These are phyloP conservation scores for Bipolaris zeicola DNA, from an alignment of 2,329 filamentous ascomycete genomes.

Conservation along the genomic window DNA sequence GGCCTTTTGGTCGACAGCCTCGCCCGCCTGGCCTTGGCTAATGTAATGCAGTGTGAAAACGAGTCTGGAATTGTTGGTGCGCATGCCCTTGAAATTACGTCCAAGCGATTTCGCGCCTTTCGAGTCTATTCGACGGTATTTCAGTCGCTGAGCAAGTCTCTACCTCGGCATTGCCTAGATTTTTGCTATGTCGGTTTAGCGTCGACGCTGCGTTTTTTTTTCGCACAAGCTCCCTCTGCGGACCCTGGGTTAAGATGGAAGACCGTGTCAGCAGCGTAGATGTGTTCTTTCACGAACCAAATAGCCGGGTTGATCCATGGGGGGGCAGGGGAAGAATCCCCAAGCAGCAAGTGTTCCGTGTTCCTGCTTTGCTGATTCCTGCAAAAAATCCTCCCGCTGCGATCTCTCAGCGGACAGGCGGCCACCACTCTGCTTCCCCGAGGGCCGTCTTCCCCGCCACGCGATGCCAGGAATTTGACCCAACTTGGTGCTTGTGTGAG, in stretches of 20 bases:
- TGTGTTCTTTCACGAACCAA: constrained; percentile 9
- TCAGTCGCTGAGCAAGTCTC: neutral
- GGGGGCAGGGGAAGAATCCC: constrained; percentile 5
- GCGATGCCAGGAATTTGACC: no score
- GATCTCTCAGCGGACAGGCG: constrained; percentile 8
- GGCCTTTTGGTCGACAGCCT: constrained; percentile 17
- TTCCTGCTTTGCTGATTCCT: constrained; percentile 15
- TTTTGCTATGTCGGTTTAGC: constrained; percentile 8
- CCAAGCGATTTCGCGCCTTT: constrained; percentile 3
- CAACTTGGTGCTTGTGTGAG: neutral
- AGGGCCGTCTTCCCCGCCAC: neutral
- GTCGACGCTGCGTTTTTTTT: constrained; percentile 1
- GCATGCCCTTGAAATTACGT: constrained; percentile 9
- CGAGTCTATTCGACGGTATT: neutral
- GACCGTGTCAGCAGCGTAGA: neutral
- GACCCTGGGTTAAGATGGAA: constrained; percentile 3
- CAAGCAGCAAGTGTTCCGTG: constrained; percentile 13
- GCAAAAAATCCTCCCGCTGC: constrained; percentile 17
- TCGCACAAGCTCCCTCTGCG: neutral
- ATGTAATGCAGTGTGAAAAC: constrained; percentile 13
- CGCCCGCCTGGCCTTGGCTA: constrained; percentile 16
- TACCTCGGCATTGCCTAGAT: constrained; percentile 9
- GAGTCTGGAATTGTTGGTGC: constrained; percentile 5
- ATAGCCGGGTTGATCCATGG: constrained; percentile 7
- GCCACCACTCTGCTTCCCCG: constrained; percentile 2